Conservation (phyloP, 345 rosid species). For the Citrus cavaleriei region DNA sequence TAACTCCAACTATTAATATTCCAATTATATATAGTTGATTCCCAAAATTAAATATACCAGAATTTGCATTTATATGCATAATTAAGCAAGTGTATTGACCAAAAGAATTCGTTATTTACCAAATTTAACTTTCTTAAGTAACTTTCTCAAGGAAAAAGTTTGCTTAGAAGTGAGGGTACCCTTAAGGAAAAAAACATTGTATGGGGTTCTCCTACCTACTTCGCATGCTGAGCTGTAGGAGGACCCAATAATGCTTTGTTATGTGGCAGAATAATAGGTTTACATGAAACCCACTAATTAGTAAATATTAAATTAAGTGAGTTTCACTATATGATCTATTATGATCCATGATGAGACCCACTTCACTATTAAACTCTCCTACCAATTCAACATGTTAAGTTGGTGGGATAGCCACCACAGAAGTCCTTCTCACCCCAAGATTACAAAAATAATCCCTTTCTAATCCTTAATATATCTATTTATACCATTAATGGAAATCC, state of each 20-base stretch:
- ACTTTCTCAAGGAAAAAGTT: not conserved
- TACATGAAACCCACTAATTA: too few relatives aligned
- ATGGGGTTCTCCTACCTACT: too few relatives aligned
- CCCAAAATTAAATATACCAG: not conserved
- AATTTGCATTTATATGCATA: not conserved
- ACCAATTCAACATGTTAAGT: too few relatives aligned
- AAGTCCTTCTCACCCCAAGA: too few relatives aligned
- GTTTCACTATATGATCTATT: too few relatives aligned
- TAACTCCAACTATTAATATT: not conserved
- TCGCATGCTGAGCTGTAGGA: too few relatives aligned
- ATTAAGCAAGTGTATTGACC: not conserved
- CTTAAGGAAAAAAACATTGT: too few relatives aligned
- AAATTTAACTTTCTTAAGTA: not conserved
- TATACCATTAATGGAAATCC: not conserved
- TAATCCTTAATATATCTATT: not conserved
- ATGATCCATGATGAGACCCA: too few relatives aligned
- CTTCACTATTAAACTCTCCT: fast-evolving
- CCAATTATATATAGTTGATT: not conserved
- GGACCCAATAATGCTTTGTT: too few relatives aligned
- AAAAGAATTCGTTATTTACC: not conserved
- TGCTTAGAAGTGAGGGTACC: not conserved
- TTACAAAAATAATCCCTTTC: not conserved
- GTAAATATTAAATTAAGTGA: too few relatives aligned
- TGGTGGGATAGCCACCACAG: too few relatives aligned
- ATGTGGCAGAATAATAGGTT: too few relatives aligned